Base-by-base conservation (phyloP, 2,329 filamentous ascomycete species). In the Exophiala sp. region DNA sequence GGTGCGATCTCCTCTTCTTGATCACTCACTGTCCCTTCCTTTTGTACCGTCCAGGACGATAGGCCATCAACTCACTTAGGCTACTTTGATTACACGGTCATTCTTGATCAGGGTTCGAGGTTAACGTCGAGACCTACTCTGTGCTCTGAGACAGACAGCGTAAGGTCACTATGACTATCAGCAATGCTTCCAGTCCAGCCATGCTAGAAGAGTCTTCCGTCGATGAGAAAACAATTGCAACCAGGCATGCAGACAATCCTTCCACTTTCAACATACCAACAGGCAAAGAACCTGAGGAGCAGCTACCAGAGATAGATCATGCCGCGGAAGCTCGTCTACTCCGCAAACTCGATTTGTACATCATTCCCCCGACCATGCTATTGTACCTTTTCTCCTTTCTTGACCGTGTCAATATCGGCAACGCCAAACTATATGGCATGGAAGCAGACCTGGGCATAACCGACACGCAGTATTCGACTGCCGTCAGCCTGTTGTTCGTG, bases 401-500 rank as follows among this genome's bases (percentile, higher is more conserved):
- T 52, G 75, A 78, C 58, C 67, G 75, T 20, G 70, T 72, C 56
- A 74, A 74, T 57, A 76, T 78, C 44, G 75, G 73, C 29, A 78
- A 78, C 62, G 75, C 75, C 4, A 67, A 73, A 3, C 63, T 77
- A 7, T 69, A 74, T 46, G 72, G 73, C 3, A 60, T 78, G 55
- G 71, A 75, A 56, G 63, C 63, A 42, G 70, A 75, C 42, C 65
- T 78, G 35, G 57, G 68, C 24, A 73, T 78, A 71, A 65, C 62
- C 1, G 68, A 69, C 1, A 68, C 72, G 41, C 84, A 90, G 65
- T 91, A 87, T 66, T 86, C 91, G 65, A 78, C 83, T 24, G 78
- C 81, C 18, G 81, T 87, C 1, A 85, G 82, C 6, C 81, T 87
- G 61, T 74, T 88, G 21, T 88, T 88, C 65, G 81, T 87, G 50